These are phyloP conservation scores for Paramyrothecium sp. DNA, from an alignment of 2,329 filamentous ascomycete genomes.

Conservation along the genomic window DNA sequence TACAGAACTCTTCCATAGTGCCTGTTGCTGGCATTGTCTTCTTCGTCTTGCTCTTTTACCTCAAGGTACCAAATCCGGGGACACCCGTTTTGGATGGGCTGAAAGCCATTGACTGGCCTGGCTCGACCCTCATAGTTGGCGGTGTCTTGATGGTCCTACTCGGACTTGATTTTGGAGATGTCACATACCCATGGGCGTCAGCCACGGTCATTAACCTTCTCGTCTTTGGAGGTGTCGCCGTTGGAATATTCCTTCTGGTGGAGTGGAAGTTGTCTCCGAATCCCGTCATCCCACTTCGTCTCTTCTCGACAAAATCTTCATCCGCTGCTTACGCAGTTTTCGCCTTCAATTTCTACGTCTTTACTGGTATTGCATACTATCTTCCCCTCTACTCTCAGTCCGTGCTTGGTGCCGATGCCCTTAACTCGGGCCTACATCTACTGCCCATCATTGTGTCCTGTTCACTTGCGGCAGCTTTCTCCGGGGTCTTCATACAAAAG, in stretches of 20 bases:
- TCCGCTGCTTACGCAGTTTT: slow-evolving; percentile 50
- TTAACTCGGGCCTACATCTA: slow-evolving; percentile 60
- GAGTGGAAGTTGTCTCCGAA: slow-evolving; percentile 64
- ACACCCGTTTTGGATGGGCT: background rate
- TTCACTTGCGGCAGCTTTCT: slow-evolving; percentile 38
- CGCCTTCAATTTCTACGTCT: slow-evolving; percentile 52
- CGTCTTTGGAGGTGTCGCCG: slow-evolving; percentile 41
- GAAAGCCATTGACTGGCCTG: background rate
- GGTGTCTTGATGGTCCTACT: background rate
- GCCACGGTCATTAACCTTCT: background rate
- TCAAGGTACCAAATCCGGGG: background rate
- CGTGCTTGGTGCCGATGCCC: slow-evolving; percentile 58
- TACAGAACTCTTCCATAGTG: slow-evolving; percentile 20
- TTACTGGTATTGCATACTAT: slow-evolving; percentile 67
- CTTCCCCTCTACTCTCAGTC: slow-evolving; percentile 73
- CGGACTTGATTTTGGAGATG: background rate
- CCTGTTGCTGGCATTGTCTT: slow-evolving; percentile 39
- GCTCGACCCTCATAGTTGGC: background rate
- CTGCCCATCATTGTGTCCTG: slow-evolving; percentile 58
- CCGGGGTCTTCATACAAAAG: slow-evolving; percentile 44
- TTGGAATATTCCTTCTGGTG: slow-evolving; percentile 53
- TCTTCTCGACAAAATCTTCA: slow-evolving; percentile 58
- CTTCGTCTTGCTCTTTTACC: background rate
- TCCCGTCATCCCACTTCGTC: slow-evolving; percentile 65
- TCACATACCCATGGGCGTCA: background rate